phyloP scores from a whole-genome alignment of 2,329 filamentous ascomycete species.

The Cladosporium sp. region DNA sequence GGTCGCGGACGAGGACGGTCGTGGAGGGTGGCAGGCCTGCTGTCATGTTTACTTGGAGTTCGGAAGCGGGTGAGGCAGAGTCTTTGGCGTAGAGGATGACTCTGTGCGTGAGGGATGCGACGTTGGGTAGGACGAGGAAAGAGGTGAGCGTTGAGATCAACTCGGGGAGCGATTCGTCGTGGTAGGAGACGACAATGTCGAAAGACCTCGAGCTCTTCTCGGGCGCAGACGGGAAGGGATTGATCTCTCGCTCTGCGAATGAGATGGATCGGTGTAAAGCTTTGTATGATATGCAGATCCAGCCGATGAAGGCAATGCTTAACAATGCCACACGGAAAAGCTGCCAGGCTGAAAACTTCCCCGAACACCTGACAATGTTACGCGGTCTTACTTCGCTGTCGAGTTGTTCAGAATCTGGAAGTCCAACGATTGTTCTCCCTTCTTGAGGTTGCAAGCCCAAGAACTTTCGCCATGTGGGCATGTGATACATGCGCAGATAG shows the following conservation, averaged over 20 bases:
- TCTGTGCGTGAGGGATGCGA: constrained; percentile 2
- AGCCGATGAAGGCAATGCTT: neutral
- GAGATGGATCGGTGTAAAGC: neutral
- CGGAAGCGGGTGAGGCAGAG: constrained; percentile 2
- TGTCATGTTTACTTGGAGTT: constrained; percentile 1
- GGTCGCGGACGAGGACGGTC: constrained; percentile 21
- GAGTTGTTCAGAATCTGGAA: neutral
- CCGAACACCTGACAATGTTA: neutral
- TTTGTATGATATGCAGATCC: constrained; percentile 1
- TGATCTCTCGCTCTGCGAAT: neutral
- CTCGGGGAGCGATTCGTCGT: constrained; percentile 13
- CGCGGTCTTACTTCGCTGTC: neutral
- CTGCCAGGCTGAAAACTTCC: constrained; percentile 1
- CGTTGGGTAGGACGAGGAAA: constrained; percentile 6
- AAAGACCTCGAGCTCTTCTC: neutral
- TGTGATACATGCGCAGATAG: neutral
- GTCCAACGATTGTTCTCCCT: neutral
- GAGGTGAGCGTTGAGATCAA: constrained; percentile 11
- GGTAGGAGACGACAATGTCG: constrained; percentile 17
- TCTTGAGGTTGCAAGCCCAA: neutral
- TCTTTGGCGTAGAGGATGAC: constrained; percentile 18
- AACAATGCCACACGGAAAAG: neutral
- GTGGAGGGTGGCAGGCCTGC: neutral
- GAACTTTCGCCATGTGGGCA: constrained; percentile 5
- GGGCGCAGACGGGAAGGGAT: neutral